A percentile compares a stretch with the other conserved stretches of the same genome.
Evolutionary conservation across 2,329 filamentous ascomycete species (phyloP).

Genomic region (Xylariaceae sp.): DNA sequence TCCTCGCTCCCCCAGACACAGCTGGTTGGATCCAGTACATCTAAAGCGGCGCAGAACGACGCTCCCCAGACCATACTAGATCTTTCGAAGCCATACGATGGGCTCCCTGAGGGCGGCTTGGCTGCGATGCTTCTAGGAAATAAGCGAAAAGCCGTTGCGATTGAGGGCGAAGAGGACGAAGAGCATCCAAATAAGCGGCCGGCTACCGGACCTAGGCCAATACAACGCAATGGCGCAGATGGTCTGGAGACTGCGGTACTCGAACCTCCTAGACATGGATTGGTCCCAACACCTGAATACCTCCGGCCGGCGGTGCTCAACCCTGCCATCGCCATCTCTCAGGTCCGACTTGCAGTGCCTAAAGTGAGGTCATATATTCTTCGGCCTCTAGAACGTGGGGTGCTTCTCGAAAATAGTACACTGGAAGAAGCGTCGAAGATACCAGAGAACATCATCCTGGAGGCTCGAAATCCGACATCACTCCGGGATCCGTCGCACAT

Average conservation of each 20-base stretch:
- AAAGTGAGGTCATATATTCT: constrained; percentile 84
- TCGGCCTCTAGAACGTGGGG: constrained; percentile 75
- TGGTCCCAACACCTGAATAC: constrained; percentile 77
- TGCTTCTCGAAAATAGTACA: constrained; percentile 58
- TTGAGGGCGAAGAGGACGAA: constrained; percentile 79
- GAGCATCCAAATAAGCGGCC: constrained; percentile 58
- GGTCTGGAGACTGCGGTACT: constrained; percentile 79
- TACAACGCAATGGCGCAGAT: constrained; percentile 77
- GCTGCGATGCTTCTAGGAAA: constrained; percentile 87
- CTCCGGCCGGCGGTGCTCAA: constrained; percentile 87
- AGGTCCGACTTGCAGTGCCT: constrained; percentile 85
- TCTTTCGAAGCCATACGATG: constrained; percentile 91
- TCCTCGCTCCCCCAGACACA: constrained; percentile 90
- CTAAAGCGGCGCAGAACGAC: constrained; percentile 68
- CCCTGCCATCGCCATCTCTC: constrained; percentile 79
- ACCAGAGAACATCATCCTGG: constrained; percentile 77
- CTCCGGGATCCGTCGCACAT: constrained; percentile 84
- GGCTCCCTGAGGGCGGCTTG: constrained; percentile 87
- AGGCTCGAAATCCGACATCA: constrained; percentile 83
- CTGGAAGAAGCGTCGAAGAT: constrained; percentile 67
- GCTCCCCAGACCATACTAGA: constrained; percentile 84
- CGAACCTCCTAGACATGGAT: constrained; percentile 62
- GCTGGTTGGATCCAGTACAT: constrained; percentile 76
- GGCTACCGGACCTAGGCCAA: constrained; percentile 71
- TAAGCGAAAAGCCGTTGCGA: constrained; percentile 79